Evolutionary conservation across 306 rosid genomes (phyloP), one percentile per base, ranked within the genome.

Genomic region (Fragaria ananassa): DNA sequence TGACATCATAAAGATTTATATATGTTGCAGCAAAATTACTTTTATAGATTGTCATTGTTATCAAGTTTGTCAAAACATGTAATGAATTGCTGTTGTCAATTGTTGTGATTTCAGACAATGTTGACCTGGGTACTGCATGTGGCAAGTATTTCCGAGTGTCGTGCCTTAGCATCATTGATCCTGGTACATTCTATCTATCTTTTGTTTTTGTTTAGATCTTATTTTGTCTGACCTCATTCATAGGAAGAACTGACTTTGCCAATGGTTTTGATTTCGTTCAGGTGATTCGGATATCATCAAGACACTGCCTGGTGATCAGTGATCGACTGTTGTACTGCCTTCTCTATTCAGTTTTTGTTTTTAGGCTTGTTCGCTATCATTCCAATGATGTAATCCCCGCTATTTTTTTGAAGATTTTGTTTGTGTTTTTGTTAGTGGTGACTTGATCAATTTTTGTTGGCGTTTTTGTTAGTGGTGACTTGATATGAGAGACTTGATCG

Each of bases 241-340:
- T 45, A 10, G 1, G 17, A n/a, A 15, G 31, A 70, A 58, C 78
- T 74, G 57, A 74, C 47, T 45, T 46, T 37, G 18, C 49, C 64
- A 41, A 12, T 21, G 69, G 12, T 8, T 21, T 0, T 34, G 25
- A 3, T 54, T 4, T 61, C 78, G 66, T 62, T 23, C 49, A 86
- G 89, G 89, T 74, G 89, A 86, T 78, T 86, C 89, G 4, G 87
- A 83, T 74, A 86, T 86, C 45, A 83, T 86, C 74, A 86, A 86
- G 77, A 54, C 85, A 0, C 79, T 86, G 62, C 87, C 87, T 0
- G 76, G 81, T 53, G 87, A 83, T 67, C 87, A 78, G 78, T 86
- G 83, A 83, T 54, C 2, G 58, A 65, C 49, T 31, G 42, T 27
- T n/a, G 51, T 18, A 64, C 12, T 37, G 41, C 8, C 41, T 37